A percentile compares a stretch with the other conserved stretches of the same genome.
These are phyloP conservation scores for Yamadazyma siamensis DNA, from an alignment of 1,139 yeast species.

Conservation along the genomic window DNA sequence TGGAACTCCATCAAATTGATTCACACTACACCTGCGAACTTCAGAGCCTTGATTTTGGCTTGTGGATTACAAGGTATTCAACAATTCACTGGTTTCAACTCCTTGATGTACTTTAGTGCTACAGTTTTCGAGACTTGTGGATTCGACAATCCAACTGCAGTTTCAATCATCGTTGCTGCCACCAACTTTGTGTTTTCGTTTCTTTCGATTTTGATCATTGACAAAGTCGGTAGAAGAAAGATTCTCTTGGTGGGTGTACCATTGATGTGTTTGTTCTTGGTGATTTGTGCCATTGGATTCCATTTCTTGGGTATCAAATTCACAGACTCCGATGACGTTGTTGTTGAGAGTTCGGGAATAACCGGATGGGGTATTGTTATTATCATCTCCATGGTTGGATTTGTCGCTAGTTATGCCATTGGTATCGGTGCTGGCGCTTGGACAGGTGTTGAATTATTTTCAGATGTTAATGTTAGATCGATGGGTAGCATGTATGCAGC, in stretches of 20 bases:
- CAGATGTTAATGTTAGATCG: constrained; percentile 85
- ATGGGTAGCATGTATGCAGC: constrained; percentile 89
- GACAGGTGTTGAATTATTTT: constrained; percentile 95
- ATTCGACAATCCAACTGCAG: constrained; percentile 81
- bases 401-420: constrained; percentile 84
- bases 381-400: constrained; percentile 79
- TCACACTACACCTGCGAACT: constrained; percentile 74
- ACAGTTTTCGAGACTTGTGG: constrained; percentile 90
- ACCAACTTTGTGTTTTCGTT: constrained; percentile 85
- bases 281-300: constrained; percentile 83
- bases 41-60: constrained; percentile 82
- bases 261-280: constrained; percentile 73
- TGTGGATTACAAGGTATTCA: constrained; percentile 95
- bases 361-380: constrained; percentile 85
- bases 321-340: constrained; percentile 42
- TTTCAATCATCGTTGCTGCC: constrained; percentile 89
- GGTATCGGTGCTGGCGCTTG: constrained; percentile 98
- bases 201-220: constrained; percentile 80
- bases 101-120: constrained; percentile 89
- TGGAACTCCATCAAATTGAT: constrained; percentile 66
- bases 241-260: constrained; percentile 74
- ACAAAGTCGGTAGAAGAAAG: constrained; percentile 78
- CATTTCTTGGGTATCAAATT: constrained; percentile 69
- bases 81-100: constrained; percentile 93
- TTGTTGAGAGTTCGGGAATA: constrained; percentile 44